A percentile compares a stretch with the other conserved stretches of the same genome.
Evolutionary conservation across 192 early-diverging fungal genomes (phyloP).

Genomic region (Fimicolochytrium jonesii): DNA sequence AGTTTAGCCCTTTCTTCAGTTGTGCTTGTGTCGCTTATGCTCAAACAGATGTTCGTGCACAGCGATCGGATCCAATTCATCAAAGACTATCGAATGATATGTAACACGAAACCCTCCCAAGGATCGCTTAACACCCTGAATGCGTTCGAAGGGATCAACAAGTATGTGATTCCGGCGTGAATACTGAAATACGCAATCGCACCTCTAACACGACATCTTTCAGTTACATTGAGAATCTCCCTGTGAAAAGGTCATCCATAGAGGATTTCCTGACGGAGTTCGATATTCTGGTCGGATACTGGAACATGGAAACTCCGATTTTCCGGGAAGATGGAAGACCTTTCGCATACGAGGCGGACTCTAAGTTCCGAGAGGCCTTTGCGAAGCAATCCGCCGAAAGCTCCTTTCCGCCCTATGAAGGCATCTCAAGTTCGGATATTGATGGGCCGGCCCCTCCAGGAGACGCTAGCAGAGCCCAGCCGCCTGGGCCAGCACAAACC

Average conservation of each 20-base stretch:
- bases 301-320: constrained; percentile 42
- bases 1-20: not conserved
- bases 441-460: not conserved
- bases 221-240: constrained; percentile 44
- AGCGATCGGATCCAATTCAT: constrained; percentile 40
- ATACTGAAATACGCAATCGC: too few relatives aligned
- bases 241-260: constrained; percentile 37
- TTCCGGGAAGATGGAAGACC: constrained; percentile 53
- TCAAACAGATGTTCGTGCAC: constrained; percentile 30
- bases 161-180: constrained; percentile 31
- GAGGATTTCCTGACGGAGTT: constrained; percentile 56
- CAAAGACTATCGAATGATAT: constrained; percentile 41
- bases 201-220: too few relatives aligned
- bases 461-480: not conserved
- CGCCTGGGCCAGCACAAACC: not conserved
- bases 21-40: constrained; percentile 13
- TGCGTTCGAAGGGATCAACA: constrained; percentile 44
- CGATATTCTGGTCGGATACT: constrained; percentile 43
- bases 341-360: constrained; percentile 51
- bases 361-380: constrained; percentile 35
- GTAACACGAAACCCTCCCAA: constrained; percentile 30
- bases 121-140: constrained; percentile 24
- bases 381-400: constrained; percentile 31
- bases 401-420: constrained; percentile 40
- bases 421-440: not conserved